A percentile compares a stretch with the other conserved stretches of the same genome.
Evolutionary conservation across 2,329 filamentous ascomycete species (phyloP).

Genomic region (Bipolaris cookei): DNA sequence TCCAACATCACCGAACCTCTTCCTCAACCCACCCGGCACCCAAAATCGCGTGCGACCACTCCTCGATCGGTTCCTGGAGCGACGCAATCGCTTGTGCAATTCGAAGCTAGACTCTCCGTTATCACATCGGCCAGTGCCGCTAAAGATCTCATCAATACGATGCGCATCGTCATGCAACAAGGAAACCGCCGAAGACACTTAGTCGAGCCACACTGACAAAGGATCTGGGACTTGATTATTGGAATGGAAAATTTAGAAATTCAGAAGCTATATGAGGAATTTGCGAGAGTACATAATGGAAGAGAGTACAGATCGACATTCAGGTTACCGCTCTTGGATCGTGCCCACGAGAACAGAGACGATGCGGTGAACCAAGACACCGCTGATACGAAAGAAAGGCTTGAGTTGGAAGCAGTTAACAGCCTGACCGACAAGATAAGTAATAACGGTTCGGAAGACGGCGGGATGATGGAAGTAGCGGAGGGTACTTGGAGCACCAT

Average conservation of each 20-base stretch:
- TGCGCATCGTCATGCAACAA: neutral
- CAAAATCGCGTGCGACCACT: neutral
- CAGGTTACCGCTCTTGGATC: constrained; percentile 11
- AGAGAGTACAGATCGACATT: neutral
- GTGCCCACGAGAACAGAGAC: neutral
- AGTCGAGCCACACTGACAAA: neutral
- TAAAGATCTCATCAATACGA: neutral
- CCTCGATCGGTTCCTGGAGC: neutral
- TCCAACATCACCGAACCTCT: neutral
- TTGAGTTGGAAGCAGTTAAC: no score
- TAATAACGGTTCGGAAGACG: neutral
- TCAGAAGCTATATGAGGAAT: neutral
- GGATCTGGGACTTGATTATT: neutral
- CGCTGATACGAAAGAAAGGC: rapidly evolving
- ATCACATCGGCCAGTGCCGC: neutral
- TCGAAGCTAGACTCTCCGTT: neutral
- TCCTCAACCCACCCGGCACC: neutral
- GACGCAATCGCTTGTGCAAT: neutral
- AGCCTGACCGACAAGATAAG: no score
- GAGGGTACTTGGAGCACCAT: neutral
- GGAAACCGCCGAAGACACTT: neutral
- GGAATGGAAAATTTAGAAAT: neutral
- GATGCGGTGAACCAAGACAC: neutral
- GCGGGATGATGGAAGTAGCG: neutral
- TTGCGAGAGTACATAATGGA: neutral